Percentiles rank a stretch among this genome's conserved stretches.
Evolutionary conservation across 129 eudicot genomes (phyloP).

Genomic region (Heracleum sosnowskyi): DNA sequence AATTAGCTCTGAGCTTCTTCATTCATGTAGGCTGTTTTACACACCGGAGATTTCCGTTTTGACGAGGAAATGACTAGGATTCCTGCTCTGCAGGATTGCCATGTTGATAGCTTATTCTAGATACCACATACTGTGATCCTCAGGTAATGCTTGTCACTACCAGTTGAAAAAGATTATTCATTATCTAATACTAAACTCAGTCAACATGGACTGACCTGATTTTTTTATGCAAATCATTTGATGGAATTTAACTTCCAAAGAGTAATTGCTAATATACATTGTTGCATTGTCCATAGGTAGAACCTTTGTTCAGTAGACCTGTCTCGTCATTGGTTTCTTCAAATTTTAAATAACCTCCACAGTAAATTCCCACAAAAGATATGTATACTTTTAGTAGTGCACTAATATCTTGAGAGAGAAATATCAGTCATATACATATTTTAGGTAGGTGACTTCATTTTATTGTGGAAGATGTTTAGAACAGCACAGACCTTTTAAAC

Average conservation of each 20-base stretch:
- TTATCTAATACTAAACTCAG: background rate
- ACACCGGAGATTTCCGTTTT: slow-evolving; percentile 94
- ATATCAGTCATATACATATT: background rate
- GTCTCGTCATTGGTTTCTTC: background rate
- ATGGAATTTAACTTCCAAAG: background rate
- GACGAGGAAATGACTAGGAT: slow-evolving; percentile 55
- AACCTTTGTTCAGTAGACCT: background rate
- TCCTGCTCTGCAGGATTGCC: slow-evolving; percentile 34
- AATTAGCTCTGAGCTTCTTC: slow-evolving; percentile 6
- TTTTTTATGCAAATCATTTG: background rate
- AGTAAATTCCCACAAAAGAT: background rate
- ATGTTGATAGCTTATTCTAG: slow-evolving; percentile 63
- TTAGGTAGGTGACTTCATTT: background rate
- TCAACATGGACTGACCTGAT: background rate
- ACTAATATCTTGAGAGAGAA: no score
- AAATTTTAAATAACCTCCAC: background rate
- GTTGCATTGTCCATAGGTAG: background rate
- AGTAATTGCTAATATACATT: background rate
- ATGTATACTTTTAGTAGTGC: no score
- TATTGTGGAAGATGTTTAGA: no score
- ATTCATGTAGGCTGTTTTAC: slow-evolving; percentile 63
- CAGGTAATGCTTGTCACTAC: slow-evolving; percentile 36
- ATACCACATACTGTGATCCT: slow-evolving; percentile 92
- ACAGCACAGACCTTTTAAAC: slow-evolving; percentile 6
- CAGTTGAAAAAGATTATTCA: background rate